Conservation (phyloP, 257 asterid genomes). For the Echites panduratus region DNA sequence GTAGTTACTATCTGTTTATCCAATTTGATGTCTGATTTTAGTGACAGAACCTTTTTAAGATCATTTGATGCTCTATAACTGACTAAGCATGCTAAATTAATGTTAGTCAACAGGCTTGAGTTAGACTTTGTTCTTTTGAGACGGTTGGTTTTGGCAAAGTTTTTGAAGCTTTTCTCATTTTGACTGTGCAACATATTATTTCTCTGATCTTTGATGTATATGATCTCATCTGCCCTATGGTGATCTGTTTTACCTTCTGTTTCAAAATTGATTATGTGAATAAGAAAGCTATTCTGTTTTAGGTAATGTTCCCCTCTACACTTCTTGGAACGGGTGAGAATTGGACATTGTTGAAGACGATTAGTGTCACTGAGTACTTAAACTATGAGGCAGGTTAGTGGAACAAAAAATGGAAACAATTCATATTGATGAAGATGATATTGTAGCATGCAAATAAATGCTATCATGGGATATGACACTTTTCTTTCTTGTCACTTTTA, state of each 20-base stretch:
- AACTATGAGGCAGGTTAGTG: conserved; percentile 91
- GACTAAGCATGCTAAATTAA: background rate
- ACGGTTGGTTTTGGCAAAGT: background rate
- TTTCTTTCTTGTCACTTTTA: background rate
- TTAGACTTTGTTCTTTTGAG: background rate
- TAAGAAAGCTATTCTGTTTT: conserved; percentile 15
- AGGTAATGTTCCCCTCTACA: conserved; percentile 95
- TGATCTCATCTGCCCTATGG: background rate
- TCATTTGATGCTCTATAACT: background rate
- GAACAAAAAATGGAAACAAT: background rate
- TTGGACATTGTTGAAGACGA: conserved; percentile 96
- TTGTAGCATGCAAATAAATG: background rate
- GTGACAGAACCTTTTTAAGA: background rate
- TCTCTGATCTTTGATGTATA: background rate
- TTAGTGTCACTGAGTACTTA: conserved; percentile 93
- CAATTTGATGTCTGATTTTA: background rate
- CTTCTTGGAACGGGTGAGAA: conserved; percentile 93
- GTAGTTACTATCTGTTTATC: background rate
- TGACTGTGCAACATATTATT: background rate
- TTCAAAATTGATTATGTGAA: background rate
- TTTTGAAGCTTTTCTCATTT: background rate
- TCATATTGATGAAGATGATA: background rate
- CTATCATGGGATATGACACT: background rate
- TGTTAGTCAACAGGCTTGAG: background rate
- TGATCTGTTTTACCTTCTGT: background rate